These are phyloP conservation scores for Saturnispora quitensis DNA, from an alignment of 805 yeast genomes.

Conservation along the genomic window DNA sequence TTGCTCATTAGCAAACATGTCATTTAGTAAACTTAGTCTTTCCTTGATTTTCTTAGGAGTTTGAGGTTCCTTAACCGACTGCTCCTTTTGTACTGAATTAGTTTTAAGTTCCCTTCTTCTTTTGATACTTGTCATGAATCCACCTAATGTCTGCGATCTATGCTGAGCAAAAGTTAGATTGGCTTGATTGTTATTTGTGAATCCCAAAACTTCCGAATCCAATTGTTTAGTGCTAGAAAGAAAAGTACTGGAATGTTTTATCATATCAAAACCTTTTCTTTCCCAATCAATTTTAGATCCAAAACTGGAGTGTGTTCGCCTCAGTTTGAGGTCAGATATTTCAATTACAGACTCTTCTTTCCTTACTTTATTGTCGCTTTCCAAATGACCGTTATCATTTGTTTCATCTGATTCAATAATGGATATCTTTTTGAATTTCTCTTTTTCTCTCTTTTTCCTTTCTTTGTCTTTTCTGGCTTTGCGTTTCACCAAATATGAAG, in stretches of 20 bases:
- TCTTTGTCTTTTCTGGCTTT: constrained; percentile 7
- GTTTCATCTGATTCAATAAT: neutral
- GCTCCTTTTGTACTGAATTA: constrained; percentile 24
- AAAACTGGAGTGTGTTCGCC: constrained; percentile 20
- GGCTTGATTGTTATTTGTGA: neutral
- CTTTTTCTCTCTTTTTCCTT: constrained; percentile 4
- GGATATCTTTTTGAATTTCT: neutral
- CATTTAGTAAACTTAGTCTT: constrained; percentile 1
- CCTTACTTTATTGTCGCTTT: neutral
- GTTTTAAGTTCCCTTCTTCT: constrained; percentile 6
- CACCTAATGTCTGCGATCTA: constrained; percentile 1
- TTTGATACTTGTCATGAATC: constrained; percentile 12
- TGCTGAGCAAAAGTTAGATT: neutral
- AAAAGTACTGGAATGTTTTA: constrained; percentile 12
- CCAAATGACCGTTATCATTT: neutral
- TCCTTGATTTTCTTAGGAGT: neutral
- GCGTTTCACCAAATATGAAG: constrained; percentile 15
- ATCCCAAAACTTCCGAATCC: neutral
- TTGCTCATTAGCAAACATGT: constrained; percentile 4
- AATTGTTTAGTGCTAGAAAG: neutral
- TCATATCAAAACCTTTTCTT: constrained; percentile 28
- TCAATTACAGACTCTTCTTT: constrained; percentile 7
- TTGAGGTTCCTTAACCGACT: neutral
- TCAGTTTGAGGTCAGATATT: constrained; percentile 15
- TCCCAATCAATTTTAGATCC: constrained; percentile 17